Conservation (phyloP, 805 yeast species). For the Grigorovia transvaalensis region DNA sequence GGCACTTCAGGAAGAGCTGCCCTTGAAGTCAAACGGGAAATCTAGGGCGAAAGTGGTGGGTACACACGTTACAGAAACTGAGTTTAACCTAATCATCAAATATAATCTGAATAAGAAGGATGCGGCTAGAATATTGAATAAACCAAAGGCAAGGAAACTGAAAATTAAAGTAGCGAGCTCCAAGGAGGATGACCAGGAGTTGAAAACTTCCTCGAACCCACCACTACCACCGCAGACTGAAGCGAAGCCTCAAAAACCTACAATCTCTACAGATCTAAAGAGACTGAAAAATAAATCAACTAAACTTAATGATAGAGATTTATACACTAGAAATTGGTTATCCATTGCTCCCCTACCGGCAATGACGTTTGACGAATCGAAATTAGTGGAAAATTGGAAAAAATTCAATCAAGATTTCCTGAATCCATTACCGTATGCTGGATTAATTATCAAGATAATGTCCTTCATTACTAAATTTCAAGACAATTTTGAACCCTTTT, state of each 20-base stretch:
- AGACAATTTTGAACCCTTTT: slow-evolving; percentile 7
- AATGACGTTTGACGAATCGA: not conserved
- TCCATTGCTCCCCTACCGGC: slow-evolving; percentile 18
- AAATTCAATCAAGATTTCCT: slow-evolving; percentile 1
- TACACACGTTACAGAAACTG: not conserved
- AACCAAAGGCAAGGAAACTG: not conserved
- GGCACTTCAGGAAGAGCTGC: not conserved
- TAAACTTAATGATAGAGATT: slow-evolving; percentile 3
- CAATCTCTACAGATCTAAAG: slow-evolving; percentile 9
- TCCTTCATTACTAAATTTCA: slow-evolving; percentile 23
- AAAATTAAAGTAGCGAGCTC: not conserved
- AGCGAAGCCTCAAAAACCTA: slow-evolving; percentile 9
- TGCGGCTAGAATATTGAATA: not conserved
- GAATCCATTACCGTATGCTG: slow-evolving; percentile 20
- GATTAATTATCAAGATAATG: slow-evolving; percentile 23
- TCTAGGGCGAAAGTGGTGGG: not conserved
- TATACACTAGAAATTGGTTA: slow-evolving; percentile 16
- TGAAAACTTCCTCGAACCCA: not conserved
- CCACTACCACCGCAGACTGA: not conserved
- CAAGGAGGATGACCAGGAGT: not conserved
- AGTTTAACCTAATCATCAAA: not conserved
- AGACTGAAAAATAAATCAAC: slow-evolving; percentile 1
- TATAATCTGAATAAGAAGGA: not conserved
- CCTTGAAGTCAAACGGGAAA: not conserved
- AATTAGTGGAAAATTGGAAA: not conserved